Conservation (phyloP, 1,139 yeast genomes). For the Kluyveromyces sp. region DNA sequence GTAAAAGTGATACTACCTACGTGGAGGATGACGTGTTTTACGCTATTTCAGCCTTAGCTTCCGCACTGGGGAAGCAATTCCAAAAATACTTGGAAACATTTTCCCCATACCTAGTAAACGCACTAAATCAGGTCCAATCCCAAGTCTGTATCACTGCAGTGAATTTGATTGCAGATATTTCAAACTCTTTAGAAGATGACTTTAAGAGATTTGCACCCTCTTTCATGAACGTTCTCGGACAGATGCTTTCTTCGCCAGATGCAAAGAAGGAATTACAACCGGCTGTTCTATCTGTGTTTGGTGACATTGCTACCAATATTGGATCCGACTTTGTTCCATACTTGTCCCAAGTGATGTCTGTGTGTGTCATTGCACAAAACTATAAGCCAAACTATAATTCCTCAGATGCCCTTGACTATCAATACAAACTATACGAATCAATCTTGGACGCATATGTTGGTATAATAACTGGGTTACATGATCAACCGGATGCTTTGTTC, state of each 20-base stretch:
- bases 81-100: slow-evolving; percentile 72
- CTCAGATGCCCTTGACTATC: slow-evolving; percentile 71
- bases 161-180: slow-evolving; percentile 92
- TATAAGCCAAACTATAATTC: slow-evolving; percentile 47
- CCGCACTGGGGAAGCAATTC: slow-evolving; percentile 65
- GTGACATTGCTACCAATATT: slow-evolving; percentile 87
- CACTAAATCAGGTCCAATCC: slow-evolving; percentile 73
- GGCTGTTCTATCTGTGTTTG: slow-evolving; percentile 86
- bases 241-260: slow-evolving; percentile 54
- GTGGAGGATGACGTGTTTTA: slow-evolving; percentile 92
- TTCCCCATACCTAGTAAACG: slow-evolving; percentile 71
- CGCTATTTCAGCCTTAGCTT: slow-evolving; percentile 84
- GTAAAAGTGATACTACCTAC: slow-evolving; percentile 58
- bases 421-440: slow-evolving; percentile 67
- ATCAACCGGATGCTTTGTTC: slow-evolving; percentile 54
- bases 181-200: slow-evolving; percentile 77
- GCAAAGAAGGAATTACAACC: slow-evolving; percentile 81
- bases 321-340: slow-evolving; percentile 71
- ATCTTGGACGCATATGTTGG: slow-evolving; percentile 94
- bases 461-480: slow-evolving; percentile 77
- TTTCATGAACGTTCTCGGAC: slow-evolving; percentile 75
- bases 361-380: slow-evolving; percentile 40
- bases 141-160: slow-evolving; percentile 84
- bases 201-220: slow-evolving; percentile 70
- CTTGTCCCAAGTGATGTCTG: slow-evolving; percentile 66